Percentiles rank a stretch among this genome's conserved stretches.
These are phyloP conservation scores for Pestalotiopsis sp. DNA, from an alignment of 2,329 filamentous ascomycete genomes.

Conservation along the genomic window DNA sequence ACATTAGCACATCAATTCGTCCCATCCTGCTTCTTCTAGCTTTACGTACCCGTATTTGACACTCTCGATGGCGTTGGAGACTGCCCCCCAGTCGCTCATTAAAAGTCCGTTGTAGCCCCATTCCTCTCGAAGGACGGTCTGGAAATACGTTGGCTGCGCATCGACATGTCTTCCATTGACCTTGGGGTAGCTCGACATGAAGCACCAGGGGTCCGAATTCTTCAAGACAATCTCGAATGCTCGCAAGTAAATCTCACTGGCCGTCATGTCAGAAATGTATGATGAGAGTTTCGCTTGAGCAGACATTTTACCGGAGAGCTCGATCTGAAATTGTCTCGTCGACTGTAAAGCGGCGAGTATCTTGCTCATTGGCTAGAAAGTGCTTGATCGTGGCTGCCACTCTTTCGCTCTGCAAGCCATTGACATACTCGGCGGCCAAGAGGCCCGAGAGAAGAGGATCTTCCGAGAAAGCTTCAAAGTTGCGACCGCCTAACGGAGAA, in stretches of 20 bases:
- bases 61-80: not conserved
- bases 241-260: slow-evolving; percentile 60
- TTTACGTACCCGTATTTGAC: not conserved
- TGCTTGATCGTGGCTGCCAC: slow-evolving; percentile 37
- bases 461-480: slow-evolving; percentile 68
- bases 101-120: slow-evolving; percentile 1
- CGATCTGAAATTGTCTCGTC: slow-evolving; percentile 40
- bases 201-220: slow-evolving; percentile 54
- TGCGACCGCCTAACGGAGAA: slow-evolving; percentile 63
- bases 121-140: slow-evolving; percentile 1
- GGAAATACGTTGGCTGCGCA: not conserved
- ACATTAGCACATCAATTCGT: not conserved
- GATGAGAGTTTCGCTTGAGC: slow-evolving; percentile 20
- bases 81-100: not conserved
- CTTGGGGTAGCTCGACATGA: slow-evolving; percentile 62
- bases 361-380: slow-evolving; percentile 49
- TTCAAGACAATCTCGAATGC: slow-evolving; percentile 65
- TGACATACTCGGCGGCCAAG: slow-evolving; percentile 32
- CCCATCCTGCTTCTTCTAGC: not conserved
- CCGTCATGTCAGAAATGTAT: slow-evolving; percentile 53
- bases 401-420: slow-evolving; percentile 33
- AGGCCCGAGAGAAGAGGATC: slow-evolving; percentile 37
- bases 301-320: not conserved
- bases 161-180: not conserved
- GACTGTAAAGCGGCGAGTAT: slow-evolving; percentile 46